Evolutionary conservation across 352 stramenopile genomes (phyloP).

Genomic region (Pythium brassicae): DNA sequence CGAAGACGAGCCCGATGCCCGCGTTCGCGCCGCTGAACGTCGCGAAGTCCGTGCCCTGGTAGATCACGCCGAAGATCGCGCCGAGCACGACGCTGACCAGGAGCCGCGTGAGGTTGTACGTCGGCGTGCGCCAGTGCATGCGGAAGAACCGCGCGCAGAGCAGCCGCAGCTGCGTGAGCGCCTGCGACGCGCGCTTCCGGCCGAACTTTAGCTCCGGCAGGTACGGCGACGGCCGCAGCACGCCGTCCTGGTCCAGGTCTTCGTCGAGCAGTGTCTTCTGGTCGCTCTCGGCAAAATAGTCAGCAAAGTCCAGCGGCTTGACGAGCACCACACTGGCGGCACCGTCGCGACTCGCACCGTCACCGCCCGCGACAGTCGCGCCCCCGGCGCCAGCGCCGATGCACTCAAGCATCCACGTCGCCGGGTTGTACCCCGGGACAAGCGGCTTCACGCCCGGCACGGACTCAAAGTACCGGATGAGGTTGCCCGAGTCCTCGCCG

Average conservation of each 20-base stretch:
- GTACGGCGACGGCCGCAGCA: constrained; percentile 23
- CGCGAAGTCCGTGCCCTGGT: constrained; percentile 47
- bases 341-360: too few species aligned
- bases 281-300: constrained; percentile 32
- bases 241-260: constrained; percentile 38
- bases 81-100: constrained; percentile 67
- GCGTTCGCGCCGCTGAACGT: constrained; percentile 38
- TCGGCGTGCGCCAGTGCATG: constrained; percentile 84
- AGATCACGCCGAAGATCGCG: constrained; percentile 72
- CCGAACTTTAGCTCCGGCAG: constrained; percentile 37
- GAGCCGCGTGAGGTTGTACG: constrained; percentile 81
- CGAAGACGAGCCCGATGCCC: constrained; percentile 73
- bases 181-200: constrained; percentile 26
- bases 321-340: not conserved
- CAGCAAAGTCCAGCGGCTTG: constrained; percentile 30
- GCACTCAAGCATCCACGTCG: constrained; percentile 19
- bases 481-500: constrained; percentile 29
- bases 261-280: constrained; percentile 30
- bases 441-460: constrained; percentile 43
- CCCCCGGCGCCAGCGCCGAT: constrained; percentile 21
- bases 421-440: constrained; percentile 46
- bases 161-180: constrained; percentile 27
- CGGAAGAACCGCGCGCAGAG: constrained; percentile 56
- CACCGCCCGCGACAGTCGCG: too few species aligned
- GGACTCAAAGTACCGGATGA: constrained; percentile 55